A percentile compares a stretch with the other conserved stretches of the same genome.
phyloP scores from a whole-genome alignment of 345 rosid species.

The Ceriops decandra region DNA sequence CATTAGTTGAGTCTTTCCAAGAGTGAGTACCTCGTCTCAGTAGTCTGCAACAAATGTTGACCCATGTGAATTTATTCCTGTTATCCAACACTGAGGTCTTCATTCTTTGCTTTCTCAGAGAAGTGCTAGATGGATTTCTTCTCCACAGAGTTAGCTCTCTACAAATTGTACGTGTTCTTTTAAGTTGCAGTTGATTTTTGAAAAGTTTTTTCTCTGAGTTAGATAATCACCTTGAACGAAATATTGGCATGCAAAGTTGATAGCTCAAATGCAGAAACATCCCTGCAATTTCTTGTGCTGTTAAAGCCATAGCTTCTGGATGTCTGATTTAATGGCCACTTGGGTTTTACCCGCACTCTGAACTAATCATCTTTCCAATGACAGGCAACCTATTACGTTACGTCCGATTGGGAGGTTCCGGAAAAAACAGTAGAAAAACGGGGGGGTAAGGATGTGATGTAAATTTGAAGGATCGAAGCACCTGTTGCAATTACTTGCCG shows the following conservation, averaged over 20 bases:
- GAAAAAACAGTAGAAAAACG: conserved; percentile 35
- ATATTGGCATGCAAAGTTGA: no score
- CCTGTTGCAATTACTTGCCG: no score
- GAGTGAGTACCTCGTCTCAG: conserved; percentile 11
- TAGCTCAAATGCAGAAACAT: no score
- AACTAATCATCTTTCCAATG: neutral
- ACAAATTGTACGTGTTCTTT: conserved; percentile 50
- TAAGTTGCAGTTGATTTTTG: neutral
- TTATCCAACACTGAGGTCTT: neutral
- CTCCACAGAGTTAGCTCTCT: conserved; percentile 60
- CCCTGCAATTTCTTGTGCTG: no score
- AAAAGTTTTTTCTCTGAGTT: neutral
- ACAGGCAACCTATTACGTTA: conserved; percentile 58
- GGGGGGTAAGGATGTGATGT: conserved; percentile 44
- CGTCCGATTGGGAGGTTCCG: conserved; percentile 40
- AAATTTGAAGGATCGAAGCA: conserved; percentile 6
- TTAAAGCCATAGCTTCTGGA: no score
- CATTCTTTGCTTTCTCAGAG: conserved; percentile 31
- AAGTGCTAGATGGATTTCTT: conserved; percentile 59
- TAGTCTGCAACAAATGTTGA: neutral
- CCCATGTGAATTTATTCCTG: neutral
- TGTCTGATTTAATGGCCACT: no score
- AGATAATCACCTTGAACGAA: no score
- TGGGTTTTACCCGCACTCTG: no score
- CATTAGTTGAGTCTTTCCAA: conserved; percentile 12